Conservation (phyloP, 1,284 basidiomycete genomes). For the Pisolithus thermaeus region DNA sequence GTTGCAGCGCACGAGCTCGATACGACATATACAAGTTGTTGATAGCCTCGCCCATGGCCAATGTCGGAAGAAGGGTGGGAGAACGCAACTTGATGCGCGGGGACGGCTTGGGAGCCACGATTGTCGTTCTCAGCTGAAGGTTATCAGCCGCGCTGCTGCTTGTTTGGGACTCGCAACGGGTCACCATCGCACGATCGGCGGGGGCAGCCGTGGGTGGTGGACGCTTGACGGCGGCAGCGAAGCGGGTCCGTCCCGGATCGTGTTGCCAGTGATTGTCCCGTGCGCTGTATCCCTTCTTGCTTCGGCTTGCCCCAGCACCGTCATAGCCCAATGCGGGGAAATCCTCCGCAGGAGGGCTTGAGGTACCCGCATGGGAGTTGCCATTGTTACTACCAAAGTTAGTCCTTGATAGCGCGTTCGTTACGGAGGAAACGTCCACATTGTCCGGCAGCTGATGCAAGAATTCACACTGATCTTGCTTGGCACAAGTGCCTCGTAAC, state of each 20-base stretch:
- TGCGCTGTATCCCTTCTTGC: conserved; percentile 38
- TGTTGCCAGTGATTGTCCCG: conserved; percentile 39
- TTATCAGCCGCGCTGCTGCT: conserved; percentile 50
- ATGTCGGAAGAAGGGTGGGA: conserved; percentile 81
- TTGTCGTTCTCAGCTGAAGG: conserved; percentile 57
- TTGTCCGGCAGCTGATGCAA: conserved; percentile 84
- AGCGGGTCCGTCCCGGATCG: conserved; percentile 81
- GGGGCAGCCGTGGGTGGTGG: conserved; percentile 29
- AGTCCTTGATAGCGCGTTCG: conserved; percentile 64
- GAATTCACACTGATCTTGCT: conserved; percentile 88
- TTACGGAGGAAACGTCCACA: conserved; percentile 62
- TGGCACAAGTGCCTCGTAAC: conserved; percentile 94
- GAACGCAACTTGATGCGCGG: conserved; percentile 78
- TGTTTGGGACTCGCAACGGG: conserved; percentile 50
- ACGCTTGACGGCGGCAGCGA: conserved; percentile 78
- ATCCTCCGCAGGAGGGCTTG: conserved; percentile 64
- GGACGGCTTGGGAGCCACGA: conserved; percentile 79
- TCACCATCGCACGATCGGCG: conserved; percentile 34
- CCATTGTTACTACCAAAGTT: conserved; percentile 45
- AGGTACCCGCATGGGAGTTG: conserved; percentile 31
- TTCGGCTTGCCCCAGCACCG: conserved; percentile 15
- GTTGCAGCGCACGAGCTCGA: conserved; percentile 78
- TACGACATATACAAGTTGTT: conserved; percentile 85
- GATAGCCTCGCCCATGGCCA: conserved; percentile 76
- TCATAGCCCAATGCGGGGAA: conserved; percentile 78